Evolutionary conservation across 2,329 filamentous ascomycete genomes (phyloP), one percentile per base, ranked within the genome.

Genomic region (Claviceps monticola): DNA sequence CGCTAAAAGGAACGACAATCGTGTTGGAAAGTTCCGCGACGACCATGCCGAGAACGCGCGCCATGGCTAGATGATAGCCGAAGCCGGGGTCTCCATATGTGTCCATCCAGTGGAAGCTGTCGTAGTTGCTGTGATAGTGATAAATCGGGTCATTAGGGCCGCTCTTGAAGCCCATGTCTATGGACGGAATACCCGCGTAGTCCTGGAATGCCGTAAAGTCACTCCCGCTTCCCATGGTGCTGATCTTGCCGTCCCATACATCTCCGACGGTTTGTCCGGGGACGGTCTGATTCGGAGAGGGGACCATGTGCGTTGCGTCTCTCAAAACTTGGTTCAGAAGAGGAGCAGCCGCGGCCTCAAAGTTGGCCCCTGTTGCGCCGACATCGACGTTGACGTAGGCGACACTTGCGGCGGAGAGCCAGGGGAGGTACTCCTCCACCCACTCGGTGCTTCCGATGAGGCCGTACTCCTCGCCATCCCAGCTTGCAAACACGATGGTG

Each of bases 81-180:
- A 80, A 83, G 21, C 73, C 77, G 2, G 74, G 74, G 60, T 95
- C 90, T 43, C 87, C 88, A 56, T 79, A 93, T 23, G 76, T 78
- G 51, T 82, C 76, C 87, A 95, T 94, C 89, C 90, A 95, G 66
- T 84, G 74, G 66, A 89, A 93, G 61, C 82, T 88, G 65, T 95
- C 89, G 66, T 94, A 95, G 71, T 95, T 95, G 64, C 83, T 84
- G 69, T 95, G 89, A 66, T 95, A 95, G 61, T 88, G 84, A 62
- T 88, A 88, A 3, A 87, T 74, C 0, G 82, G 70, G 44, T 75
- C 73, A 1, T 67, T 62, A 0, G 58, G 53, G 23, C 66, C 66
- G 7, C 58, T 62, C 16, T 64, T 64, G 60, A 86, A 87, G 26
- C 77, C 75, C 49, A 86, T 73, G 60, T 86, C 80, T 14, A 86